Evolutionary conservation across 257 asterid species (phyloP), one percentile per base, ranked within the genome.

Genomic region (Penstemon davidsonii): DNA sequence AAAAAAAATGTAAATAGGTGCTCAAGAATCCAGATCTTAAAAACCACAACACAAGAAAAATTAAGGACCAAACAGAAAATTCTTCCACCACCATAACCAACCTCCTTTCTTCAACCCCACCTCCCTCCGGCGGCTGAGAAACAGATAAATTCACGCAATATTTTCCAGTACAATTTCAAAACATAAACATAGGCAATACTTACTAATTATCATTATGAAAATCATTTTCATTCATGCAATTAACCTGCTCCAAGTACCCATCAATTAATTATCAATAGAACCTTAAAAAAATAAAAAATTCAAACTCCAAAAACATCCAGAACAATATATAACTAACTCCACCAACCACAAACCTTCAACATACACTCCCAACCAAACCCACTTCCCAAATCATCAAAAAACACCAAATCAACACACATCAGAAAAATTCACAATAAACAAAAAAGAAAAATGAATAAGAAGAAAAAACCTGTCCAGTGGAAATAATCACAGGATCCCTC

Each of bases 401-500:
- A 25, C 33, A 25, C 33, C 33, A 25, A 25, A 25, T 25, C 33
- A 25, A 25, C 33, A 25, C 33, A 2, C 47, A 13, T 15, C 33
- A 41, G 7, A 6, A 47, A 13, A 58, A 71, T 41, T 5, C 25
- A 13, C 19, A 57, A 2, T 3, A 4, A 13, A 7, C 39, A 57
- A 33, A 25, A 41, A 10, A 45, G 10, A n/a, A 15, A 15, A 15
- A 15, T 15, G 18, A 15, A 15, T 15, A 15, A 15, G 18, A 15
- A 15, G 18, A 15, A 37, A 45, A 60, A 65, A 94, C 99, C 99
- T 84, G 91, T 69, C 97, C 99, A 60, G 89, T 79, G 78, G 93
- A 50, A 59, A 91, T 52, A 75, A 94, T 74, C 62, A 94, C 98
- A 61, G 98, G 99, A 83, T 94, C 99, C 54, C 87, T 83, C 95